Base-by-base conservation (phyloP, 139 green algal species). In the Mychonastes homosphaera region DNA sequence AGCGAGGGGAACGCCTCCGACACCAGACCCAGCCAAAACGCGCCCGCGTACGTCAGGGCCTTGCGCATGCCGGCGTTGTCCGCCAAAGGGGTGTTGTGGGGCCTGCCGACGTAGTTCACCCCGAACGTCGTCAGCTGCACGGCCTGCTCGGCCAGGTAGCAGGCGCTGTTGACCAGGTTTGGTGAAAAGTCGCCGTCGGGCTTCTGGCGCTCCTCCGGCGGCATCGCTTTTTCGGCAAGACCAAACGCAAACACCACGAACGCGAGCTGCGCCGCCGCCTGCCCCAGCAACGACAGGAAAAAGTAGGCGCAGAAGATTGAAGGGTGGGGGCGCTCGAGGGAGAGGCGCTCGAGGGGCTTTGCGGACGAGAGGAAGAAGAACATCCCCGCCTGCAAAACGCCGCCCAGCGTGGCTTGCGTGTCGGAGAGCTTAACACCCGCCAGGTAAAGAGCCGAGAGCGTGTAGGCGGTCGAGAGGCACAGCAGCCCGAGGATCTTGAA, bases 401-500 rank as follows among this genome's bases (percentile, higher is more conserved):
- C 87, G n/a, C 58, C 77, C 18, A 88, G 32, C 1, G 87, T 95
- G 35, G 84, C 83, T 74, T 93, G 87, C 44, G 82, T 64, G 66
- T 95, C 87, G 13, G 79, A 80, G 23, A 94, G 73, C 79, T 95
- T 94, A 30, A 93, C 83, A 19, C 86, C 86, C 38, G 86, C 68
- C 18, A 98, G 70, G 72, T 95, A 95, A 73, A 95, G 80, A 46
- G 98, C 91, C 7, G 59, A 83, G 12, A 98, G 74, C 13, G 80
- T 76, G 73, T 95, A 98, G 24, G 92, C 92, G 7, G 78, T 91
- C 49, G 76, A 84, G 2, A 98, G 84, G 75, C 85, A 97, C 60
- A 96, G 81, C 48, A 98, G 79, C 13, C 92, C 92, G 68, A 98
- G 77, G 71, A 98, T 97, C 78, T 98, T 98, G 79, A 98, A 98